A percentile compares a stretch with the other conserved stretches of the same genome.
These are phyloP conservation scores for Xylariaceae sp. DNA, from an alignment of 2,329 filamentous ascomycete genomes.

Conservation along the genomic window DNA sequence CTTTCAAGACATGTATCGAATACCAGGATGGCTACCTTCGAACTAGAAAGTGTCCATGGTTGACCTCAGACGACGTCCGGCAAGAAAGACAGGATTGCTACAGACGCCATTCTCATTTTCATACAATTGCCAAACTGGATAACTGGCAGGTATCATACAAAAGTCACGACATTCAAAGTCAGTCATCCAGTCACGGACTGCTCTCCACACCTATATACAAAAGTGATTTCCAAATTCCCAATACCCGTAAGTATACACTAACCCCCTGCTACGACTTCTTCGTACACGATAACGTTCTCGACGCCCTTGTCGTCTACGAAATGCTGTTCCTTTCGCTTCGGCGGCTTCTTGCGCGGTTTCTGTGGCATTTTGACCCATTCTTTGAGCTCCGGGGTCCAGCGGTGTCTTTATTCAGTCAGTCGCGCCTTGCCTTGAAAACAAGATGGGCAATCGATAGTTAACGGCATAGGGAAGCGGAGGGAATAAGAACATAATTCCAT, in stretches of 20 bases:
- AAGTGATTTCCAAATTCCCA: too few species aligned
- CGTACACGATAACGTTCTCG: constrained; percentile 24
- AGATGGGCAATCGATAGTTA: background rate
- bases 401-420: constrained; percentile 44
- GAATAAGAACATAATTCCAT: background rate
- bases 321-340: constrained; percentile 6
- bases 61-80: too few species aligned
- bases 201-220: background rate
- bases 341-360: constrained; percentile 10
- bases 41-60: too few species aligned
- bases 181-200: background rate
- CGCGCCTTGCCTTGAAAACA: background rate
- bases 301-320: constrained; percentile 11
- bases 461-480: background rate
- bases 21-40: too few species aligned
- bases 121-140: background rate
- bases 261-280: constrained; percentile 26
- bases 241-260: constrained; percentile 5
- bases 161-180: background rate
- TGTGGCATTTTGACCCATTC: constrained; percentile 52
- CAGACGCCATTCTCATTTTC: too few species aligned
- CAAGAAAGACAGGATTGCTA: too few species aligned
- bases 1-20: too few species aligned
- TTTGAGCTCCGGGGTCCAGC: constrained; percentile 54
- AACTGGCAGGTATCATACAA: too few species aligned